Base-by-base conservation (phyloP, 345 rosid species). In the Acer yangbiense region DNA sequence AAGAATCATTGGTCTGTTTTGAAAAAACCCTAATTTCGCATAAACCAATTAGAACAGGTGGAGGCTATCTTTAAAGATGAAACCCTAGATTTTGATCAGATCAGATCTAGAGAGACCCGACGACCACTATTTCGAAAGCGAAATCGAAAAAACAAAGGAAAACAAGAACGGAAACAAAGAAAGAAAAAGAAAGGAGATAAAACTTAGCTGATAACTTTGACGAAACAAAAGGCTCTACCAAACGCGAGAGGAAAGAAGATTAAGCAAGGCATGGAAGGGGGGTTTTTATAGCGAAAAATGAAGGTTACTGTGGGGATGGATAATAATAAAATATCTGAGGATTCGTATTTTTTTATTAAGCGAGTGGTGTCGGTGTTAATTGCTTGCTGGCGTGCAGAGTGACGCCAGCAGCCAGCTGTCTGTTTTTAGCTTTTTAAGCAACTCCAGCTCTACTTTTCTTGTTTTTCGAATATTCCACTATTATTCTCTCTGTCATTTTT, bases 1-100 rank as follows among this genome's bases (percentile, higher is more conserved):
- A 65, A 82, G 79, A 78, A 69, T 77, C 94, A 91, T 92, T 39
- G 81, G 77, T 75, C 2, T 9, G 44, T 65, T 52, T 69, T 69
- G 35, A 32, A 1, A 1, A 72, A 80, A 48, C 64, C 84, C 79
- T 54, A 62, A 65, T 70, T 63, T 60, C 52, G 9, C 23, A 70
- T 32, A 18, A 44, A 39, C 78, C 72, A 65, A 55, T 80, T 75
- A 68, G 17, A 29, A 75, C 12, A n/a, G 17, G 64, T 20, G 9
- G 5, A 16, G n/a, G 29, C 23, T 2, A 4, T n/a, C n/a, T 16
- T 16, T 13, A 17, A 44, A 46, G 23, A 23, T n/a, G 43, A 68
- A 80, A 76, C 18, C 75, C 71, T 69, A 83, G 87, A 84, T 82
- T 83, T 81, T 16, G 76, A 82, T 75, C 75, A 62, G 46, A 43